Evolutionary conservation across 805 yeast species (phyloP), one percentile per base, ranked within the genome.

Genomic region (Aciculoconidium aculeatum): DNA sequence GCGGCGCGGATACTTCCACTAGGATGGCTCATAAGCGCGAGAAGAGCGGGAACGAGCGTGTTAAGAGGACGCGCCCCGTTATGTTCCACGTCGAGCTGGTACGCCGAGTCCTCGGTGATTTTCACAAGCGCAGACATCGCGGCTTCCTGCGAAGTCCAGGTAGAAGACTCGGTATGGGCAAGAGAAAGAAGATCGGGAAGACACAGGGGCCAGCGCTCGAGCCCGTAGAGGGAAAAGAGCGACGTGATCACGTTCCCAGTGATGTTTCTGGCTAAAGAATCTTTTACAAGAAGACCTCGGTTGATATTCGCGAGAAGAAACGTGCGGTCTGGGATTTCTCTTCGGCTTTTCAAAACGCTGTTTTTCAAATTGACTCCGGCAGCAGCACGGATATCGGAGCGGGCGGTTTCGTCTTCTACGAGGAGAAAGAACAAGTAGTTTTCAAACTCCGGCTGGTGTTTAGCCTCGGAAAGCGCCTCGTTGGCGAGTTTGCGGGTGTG

Each of bases 191-290:
- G 61, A 40, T 73, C 77, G 2, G 81, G 77, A n/a, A 90, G 57
- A 16, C 80, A 65, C 24, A 66, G 70, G 2, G 92, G 87, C 95
- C 95, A 85, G 15, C 65, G 62, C 15, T 65, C 59, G 23, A 82
- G 64, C 1, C 95, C 94, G 24, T 72, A 67, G 7, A 74, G 64
- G 2, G 81, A 66, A 42, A 87, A 81, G 17, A 92, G 57, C 0
- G 95, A 70, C 2, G 96, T 83, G 30, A 90, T 77, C 28, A 87
- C 95, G 47, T 80, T 87, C 21, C 96, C 96, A 5, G 96, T 80
- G 36, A 90, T 84, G 49, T 83, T 86, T 37, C 95, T 71, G 16
- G 90, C 82, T 41, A 84, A 60, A n/a, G 60, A 52, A 31, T 72
- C 71, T 1, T 57, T 42, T 36, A 71, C 80, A 17, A 70, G 44